Percentiles rank a stretch among this genome's conserved stretches.
Conservation (phyloP, 1,139 yeast genomes). For the Candida sp. region DNA sequence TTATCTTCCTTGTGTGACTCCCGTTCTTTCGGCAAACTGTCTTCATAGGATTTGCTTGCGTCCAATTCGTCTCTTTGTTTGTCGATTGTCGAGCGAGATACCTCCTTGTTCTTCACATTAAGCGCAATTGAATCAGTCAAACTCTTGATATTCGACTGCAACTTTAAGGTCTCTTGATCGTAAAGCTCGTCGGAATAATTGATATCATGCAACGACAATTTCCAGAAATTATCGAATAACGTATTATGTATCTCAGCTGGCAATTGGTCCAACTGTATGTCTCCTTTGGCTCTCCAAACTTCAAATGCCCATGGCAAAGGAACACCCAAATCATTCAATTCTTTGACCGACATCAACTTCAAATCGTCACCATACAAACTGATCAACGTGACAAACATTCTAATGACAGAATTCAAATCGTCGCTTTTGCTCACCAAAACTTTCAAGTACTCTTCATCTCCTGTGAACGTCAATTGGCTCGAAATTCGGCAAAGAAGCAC, state of each 20-base stretch:
- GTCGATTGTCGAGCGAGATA: conserved; percentile 27
- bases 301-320: conserved; percentile 77
- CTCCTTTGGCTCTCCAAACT: conserved; percentile 62
- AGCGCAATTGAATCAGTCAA: conserved; percentile 34
- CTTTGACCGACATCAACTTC: conserved; percentile 48
- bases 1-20: conserved; percentile 34
- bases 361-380: conserved; percentile 52
- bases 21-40: conserved; percentile 30
- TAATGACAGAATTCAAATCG: conserved; percentile 67
- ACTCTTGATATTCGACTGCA: conserved; percentile 37
- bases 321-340: conserved; percentile 51
- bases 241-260: conserved; percentile 25
- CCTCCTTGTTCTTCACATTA: conserved; percentile 32
- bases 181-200: conserved; percentile 59
- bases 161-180: conserved; percentile 44
- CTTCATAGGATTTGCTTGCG: conserved; percentile 25
- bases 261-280: conserved; percentile 12
- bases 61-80: conserved; percentile 32
- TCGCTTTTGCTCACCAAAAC: conserved; percentile 75
- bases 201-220: conserved; percentile 73
- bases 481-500: conserved; percentile 62
- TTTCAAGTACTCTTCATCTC: conserved; percentile 62
- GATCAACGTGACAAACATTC: conserved; percentile 64
- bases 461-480: conserved; percentile 43
- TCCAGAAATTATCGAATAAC: conserved; percentile 75